Conservation (phyloP, 208 protist genomes). For the Trypanosoma platydactyli region DNA sequence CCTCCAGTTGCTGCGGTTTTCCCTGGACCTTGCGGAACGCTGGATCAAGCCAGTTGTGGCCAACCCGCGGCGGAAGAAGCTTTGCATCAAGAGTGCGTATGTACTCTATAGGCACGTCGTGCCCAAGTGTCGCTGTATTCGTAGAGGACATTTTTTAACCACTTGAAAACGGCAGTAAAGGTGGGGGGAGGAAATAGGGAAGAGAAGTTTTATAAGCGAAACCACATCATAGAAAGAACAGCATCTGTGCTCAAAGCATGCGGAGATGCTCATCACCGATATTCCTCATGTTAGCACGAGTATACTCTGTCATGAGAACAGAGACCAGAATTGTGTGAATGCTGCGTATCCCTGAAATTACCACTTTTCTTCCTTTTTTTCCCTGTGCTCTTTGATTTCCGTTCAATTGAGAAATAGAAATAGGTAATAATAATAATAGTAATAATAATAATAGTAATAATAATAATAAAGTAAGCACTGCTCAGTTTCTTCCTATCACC, state of each 20-base stretch:
- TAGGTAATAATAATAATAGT: slow-evolving; percentile 14
- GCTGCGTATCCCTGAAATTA: no score
- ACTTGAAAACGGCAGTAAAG: background rate
- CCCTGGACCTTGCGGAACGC: slow-evolving; percentile 80
- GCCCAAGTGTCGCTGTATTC: slow-evolving; percentile 7
- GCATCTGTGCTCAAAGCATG: background rate
- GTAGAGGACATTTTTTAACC: slow-evolving; percentile 15
- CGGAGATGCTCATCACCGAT: background rate
- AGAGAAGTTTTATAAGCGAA: slow-evolving; percentile 12
- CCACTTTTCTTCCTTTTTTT: background rate
- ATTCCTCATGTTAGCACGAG: background rate
- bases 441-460: slow-evolving; percentile 5
- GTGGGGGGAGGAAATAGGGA: slow-evolving; percentile 23
- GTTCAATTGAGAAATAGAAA: slow-evolving; percentile 2
- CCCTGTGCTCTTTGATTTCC: background rate
- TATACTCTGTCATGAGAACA: background rate
- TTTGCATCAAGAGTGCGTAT: slow-evolving; percentile 69
- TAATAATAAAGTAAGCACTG: background rate
- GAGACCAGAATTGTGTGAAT: background rate
- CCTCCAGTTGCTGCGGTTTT: slow-evolving; percentile 83
- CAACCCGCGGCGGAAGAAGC: slow-evolving; percentile 79
- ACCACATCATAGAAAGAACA: background rate
- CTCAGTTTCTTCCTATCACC: background rate
- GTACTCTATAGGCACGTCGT: slow-evolving; percentile 79
- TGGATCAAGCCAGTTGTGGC: slow-evolving; percentile 89